Evolutionary conservation across 2,329 filamentous ascomycete species (phyloP).

Genomic region (Calonectria pseudoturangicola): DNA sequence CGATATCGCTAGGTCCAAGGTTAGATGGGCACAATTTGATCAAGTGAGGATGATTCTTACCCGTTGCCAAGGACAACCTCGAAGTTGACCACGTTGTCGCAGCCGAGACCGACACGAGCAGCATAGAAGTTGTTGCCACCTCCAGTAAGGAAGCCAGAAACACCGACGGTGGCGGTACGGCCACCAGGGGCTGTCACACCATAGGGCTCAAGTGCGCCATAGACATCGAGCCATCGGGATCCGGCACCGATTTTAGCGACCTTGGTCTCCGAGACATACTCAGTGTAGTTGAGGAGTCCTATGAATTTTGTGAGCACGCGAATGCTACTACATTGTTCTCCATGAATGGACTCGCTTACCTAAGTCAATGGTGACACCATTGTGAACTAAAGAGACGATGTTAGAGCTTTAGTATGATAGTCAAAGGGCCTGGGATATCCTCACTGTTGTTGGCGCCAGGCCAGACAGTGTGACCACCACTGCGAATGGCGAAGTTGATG

Average conservation of each 20-base stretch:
- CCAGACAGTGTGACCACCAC: constrained; percentile 59
- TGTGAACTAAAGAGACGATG: constrained; percentile 35
- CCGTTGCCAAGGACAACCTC: constrained; percentile 65
- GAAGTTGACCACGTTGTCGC: constrained; percentile 62
- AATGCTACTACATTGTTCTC: background rate
- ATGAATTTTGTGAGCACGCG: background rate
- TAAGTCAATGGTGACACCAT: constrained; percentile 56
- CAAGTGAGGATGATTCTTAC: background rate
- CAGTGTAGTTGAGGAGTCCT: constrained; percentile 52
- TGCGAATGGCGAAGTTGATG: constrained; percentile 56
- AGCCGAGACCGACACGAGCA: constrained; percentile 61
- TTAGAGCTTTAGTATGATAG: background rate
- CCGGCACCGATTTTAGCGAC: constrained; percentile 61
- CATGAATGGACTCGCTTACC: constrained; percentile 1
- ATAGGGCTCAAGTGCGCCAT: constrained; percentile 54
- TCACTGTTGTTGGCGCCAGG: constrained; percentile 50
- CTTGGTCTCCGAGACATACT: constrained; percentile 46
- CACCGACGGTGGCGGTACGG: constrained; percentile 59
- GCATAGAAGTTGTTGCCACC: constrained; percentile 56
- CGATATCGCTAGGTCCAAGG: constrained; percentile 55
- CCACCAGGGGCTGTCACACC: constrained; percentile 66
- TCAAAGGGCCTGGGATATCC: background rate
- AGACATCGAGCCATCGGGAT: constrained; percentile 62
- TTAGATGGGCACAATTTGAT: background rate
- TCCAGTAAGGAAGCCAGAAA: constrained; percentile 55